Evolutionary conservation across 768 basidiomycete species (phyloP).

Genomic region (Rhizopogon salebrosus): DNA sequence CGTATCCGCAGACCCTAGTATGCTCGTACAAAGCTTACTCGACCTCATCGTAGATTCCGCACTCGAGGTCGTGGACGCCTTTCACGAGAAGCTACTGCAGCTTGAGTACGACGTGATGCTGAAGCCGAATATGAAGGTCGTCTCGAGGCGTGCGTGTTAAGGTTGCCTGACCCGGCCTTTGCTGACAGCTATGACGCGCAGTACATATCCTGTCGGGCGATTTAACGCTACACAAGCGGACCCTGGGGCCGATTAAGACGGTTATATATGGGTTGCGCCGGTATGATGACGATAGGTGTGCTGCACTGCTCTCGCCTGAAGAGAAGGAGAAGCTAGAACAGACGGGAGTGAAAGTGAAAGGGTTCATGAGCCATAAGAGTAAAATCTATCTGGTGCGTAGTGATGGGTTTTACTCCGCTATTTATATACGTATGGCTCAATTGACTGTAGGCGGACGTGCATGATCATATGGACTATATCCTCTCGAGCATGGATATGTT

Average conservation of each 20-base stretch:
- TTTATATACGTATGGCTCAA: not conserved
- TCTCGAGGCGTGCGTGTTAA: conserved; percentile 44
- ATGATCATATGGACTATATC: conserved; percentile 74
- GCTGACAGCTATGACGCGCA: conserved; percentile 15
- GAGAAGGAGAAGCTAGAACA: not conserved
- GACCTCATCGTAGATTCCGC: conserved; percentile 69
- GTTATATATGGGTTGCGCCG: conserved; percentile 63
- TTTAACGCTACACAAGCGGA: conserved; percentile 67
- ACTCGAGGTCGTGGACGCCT: conserved; percentile 63
- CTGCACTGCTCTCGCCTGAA: conserved; percentile 44
- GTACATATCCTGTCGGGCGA: conserved; percentile 78
- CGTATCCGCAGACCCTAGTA: conserved; percentile 57
- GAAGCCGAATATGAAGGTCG: conserved; percentile 56
- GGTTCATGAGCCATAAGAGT: conserved; percentile 63
- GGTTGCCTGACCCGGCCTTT: not conserved
- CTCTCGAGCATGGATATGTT: conserved; percentile 71
- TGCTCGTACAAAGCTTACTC: conserved; percentile 64
- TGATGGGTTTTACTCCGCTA: not conserved
- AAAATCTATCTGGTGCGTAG: conserved; percentile 59
- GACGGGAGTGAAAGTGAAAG: conserved; percentile 35
- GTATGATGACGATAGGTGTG: conserved; percentile 65
- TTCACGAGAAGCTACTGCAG: conserved; percentile 55
- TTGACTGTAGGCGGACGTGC: conserved; percentile 54
- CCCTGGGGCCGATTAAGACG: conserved; percentile 65
- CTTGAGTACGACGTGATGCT: conserved; percentile 58